Percentiles rank a stretch among this genome's conserved stretches.
These are phyloP conservation scores for Cyclocybe aegerita DNA, from an alignment of 768 basidiomycete species.

Conservation along the genomic window DNA sequence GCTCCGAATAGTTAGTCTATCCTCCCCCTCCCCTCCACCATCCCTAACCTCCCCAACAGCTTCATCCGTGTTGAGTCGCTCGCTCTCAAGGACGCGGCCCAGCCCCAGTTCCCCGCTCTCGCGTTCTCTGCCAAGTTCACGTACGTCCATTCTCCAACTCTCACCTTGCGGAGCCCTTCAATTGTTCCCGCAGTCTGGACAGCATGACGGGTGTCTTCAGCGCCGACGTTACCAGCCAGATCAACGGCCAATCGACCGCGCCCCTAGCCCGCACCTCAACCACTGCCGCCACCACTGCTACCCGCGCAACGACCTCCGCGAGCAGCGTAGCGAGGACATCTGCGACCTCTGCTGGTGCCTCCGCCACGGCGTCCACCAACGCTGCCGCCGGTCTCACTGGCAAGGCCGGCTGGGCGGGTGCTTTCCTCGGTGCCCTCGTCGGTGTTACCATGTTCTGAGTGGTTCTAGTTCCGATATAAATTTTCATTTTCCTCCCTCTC, in stretches of 20 bases:
- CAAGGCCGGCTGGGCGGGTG: slow-evolving; percentile 31
- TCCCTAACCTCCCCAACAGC: slow-evolving; percentile 33
- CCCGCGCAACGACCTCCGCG: slow-evolving; percentile 15
- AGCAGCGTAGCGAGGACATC: slow-evolving; percentile 17
- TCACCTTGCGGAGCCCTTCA: not conserved
- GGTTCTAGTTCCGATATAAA: not conserved
- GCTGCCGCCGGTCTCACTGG: slow-evolving; percentile 22
- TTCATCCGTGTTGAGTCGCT: slow-evolving; percentile 79
- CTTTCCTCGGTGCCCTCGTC: slow-evolving; percentile 33
- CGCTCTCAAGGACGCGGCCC: slow-evolving; percentile 45
- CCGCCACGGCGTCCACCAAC: slow-evolving; percentile 14
- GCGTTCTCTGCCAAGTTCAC: slow-evolving; percentile 81
- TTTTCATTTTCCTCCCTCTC: not conserved
- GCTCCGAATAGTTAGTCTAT: slow-evolving; percentile 50
- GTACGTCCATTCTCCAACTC: slow-evolving; percentile 39
- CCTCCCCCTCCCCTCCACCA: not conserved
- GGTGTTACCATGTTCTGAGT: slow-evolving; percentile 38
- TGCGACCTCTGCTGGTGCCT: slow-evolving; percentile 15
- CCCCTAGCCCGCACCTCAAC: slow-evolving; percentile 41
- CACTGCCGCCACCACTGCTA: slow-evolving; percentile 15
- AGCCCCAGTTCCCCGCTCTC: slow-evolving; percentile 55
- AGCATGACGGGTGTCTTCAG: slow-evolving; percentile 75
- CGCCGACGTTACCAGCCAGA: slow-evolving; percentile 49
- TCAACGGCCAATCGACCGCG: slow-evolving; percentile 60
- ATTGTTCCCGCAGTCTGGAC: slow-evolving; percentile 42